phyloP scores from a whole-genome alignment of 371 early-diverging fungal species.

The Choanephora cucurbitarum region DNA sequence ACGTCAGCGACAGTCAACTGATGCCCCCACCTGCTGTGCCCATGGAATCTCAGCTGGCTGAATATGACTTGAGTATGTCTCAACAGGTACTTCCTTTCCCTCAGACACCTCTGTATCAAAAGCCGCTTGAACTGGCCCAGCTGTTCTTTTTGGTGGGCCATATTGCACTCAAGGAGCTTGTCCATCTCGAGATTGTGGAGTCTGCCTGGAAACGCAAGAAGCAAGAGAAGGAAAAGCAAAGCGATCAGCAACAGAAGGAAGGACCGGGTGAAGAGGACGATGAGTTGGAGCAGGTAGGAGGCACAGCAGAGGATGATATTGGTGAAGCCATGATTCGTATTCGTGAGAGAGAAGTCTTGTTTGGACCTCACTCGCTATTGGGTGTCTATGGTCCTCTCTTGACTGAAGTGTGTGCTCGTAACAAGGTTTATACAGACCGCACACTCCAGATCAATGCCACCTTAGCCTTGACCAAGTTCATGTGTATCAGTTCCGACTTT shows the following conservation, averaged over 20 bases:
- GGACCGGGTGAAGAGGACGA: constrained; percentile 38
- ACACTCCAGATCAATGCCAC: constrained; percentile 83
- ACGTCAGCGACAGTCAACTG: constrained; percentile 3
- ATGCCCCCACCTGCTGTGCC: constrained; percentile 8
- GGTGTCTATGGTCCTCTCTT: constrained; percentile 82
- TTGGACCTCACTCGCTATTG: constrained; percentile 75
- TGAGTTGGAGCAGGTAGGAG: constrained; percentile 89
- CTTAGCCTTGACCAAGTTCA: constrained; percentile 89
- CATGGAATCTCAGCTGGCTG: constrained; percentile 12
- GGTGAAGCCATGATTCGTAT: constrained; percentile 83
- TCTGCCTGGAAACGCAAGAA: constrained; percentile 33
- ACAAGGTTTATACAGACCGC: constrained; percentile 75
- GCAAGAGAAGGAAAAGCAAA: constrained; percentile 22
- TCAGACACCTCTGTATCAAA: constrained; percentile 42
- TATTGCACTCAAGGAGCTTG: constrained; percentile 93
- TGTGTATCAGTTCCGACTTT: constrained; percentile 93
- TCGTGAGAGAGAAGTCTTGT: constrained; percentile 90
- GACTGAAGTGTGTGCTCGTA: constrained; percentile 78
- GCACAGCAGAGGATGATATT: constrained; percentile 94
- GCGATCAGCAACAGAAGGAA: neutral
- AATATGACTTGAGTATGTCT: constrained; percentile 37
- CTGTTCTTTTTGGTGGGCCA: constrained; percentile 93
- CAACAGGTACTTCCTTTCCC: constrained; percentile 26
- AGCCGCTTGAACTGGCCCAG: constrained; percentile 77
- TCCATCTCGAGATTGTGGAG: constrained; percentile 80